Percentiles rank a stretch among this genome's conserved stretches.
Evolutionary conservation across 2,329 filamentous ascomycete species (phyloP).

Genomic region (Arthrinium phaeospermum): DNA sequence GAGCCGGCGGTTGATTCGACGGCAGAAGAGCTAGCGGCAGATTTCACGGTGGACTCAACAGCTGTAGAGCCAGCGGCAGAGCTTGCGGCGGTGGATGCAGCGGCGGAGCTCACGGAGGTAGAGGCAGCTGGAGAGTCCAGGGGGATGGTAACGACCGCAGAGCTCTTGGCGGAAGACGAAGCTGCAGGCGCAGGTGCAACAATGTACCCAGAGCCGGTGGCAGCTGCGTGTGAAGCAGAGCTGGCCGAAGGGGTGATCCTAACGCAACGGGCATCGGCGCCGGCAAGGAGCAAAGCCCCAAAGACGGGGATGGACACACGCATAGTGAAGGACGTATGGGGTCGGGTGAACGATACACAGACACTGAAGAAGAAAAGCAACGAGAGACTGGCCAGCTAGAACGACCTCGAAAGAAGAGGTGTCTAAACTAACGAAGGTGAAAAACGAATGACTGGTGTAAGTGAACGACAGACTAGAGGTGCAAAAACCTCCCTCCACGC

Average conservation of each 20-base stretch:
- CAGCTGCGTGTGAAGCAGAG: slow-evolving; percentile 2
- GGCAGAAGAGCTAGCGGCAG: background rate
- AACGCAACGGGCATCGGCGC: slow-evolving; percentile 21
- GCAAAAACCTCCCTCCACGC: slow-evolving; percentile 10
- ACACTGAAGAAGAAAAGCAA: slow-evolving; percentile 7
- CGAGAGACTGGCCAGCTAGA: slow-evolving; percentile 4
- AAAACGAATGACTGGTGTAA: slow-evolving; percentile 18
- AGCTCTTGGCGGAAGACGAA: background rate
- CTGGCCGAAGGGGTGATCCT: slow-evolving; percentile 4
- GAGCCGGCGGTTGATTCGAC: background rate
- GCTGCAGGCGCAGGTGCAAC: background rate
- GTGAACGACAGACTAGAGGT: slow-evolving; percentile 19
- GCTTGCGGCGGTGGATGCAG: background rate
- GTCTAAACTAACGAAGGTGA: background rate
- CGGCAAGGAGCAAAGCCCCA: slow-evolving; percentile 20
- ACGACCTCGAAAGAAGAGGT: slow-evolving; percentile 1
- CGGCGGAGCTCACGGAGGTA: background rate
- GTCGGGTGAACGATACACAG: background rate
- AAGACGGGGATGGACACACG: slow-evolving; percentile 17
- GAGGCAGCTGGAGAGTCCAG: background rate
- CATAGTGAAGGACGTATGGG: background rate
- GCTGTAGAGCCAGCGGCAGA: background rate
- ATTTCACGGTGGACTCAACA: background rate
- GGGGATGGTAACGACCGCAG: background rate
- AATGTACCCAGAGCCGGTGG: background rate